Evolutionary conservation across 1,139 yeast species (phyloP), one percentile per base, ranked within the genome.

Genomic region (Arxiozyma heterogenica): DNA sequence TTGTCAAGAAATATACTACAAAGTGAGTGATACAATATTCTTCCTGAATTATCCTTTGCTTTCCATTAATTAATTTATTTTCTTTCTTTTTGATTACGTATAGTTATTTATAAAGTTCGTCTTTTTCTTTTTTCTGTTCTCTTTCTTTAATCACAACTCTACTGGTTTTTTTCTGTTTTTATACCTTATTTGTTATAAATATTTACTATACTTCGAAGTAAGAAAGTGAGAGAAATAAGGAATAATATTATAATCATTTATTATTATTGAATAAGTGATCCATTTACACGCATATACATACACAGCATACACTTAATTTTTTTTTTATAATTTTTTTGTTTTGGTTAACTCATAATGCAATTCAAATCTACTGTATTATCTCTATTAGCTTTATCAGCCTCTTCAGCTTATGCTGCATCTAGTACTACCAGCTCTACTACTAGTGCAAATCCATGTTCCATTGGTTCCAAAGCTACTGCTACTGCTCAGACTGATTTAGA

Each of bases 401-500:
- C 80, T 59, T 77, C 80, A 62, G 66, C 51, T 18, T 44, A 38
- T 3, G 42, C 43, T 38, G 43, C 44, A 39, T 38, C 55, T 41
- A 11, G 51, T 6, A 50, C 44, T 57, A 68, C 72, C 44, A 61
- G 72, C 58, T 67, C 41, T 11, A 17, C 42, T 20, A 17, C 51
- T 25, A 63, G 72, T 41, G 72, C 75, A 57, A 67, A 75, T 23
- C 68, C 74, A 21, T 72, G 75, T 65, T 70, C 78, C 41, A 69
- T 77, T 59, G 58, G 76, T 42, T 79, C 81, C 51, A 70, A 75
- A 55, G 82, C 83, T 58, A 84, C 94, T 52, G 90, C 87, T 62
- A 81, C 94, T 57, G 81, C 84, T 51, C 89, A 91, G 71, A 68
- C 86, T 44, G 91, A 89, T 63, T 82, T 93, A 69, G 95, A 88